These are phyloP conservation scores for Phaeophleospora eucalypticola DNA, from an alignment of 2,329 filamentous ascomycete genomes.

Conservation along the genomic window DNA sequence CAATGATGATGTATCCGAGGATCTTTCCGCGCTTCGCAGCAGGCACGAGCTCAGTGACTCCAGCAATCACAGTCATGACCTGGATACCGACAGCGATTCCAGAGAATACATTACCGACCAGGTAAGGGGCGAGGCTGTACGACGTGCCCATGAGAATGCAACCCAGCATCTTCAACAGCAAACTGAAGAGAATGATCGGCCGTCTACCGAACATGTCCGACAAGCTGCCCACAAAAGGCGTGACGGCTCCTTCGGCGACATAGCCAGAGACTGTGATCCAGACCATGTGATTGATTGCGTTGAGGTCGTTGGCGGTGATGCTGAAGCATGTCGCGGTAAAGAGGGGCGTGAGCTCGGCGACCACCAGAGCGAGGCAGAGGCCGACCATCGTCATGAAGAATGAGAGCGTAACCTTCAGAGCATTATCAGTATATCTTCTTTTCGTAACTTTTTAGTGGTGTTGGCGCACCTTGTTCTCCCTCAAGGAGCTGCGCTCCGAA, in stretches of 20 bases:
- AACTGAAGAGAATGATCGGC: constrained; percentile 9
- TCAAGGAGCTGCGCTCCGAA: not conserved
- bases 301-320: constrained; percentile 12
- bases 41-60: constrained; percentile 62
- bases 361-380: constrained; percentile 13
- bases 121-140: constrained; percentile 12
- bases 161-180: constrained; percentile 11
- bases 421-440: too few relatives aligned
- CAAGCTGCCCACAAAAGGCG: constrained; percentile 13
- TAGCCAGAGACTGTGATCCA: constrained; percentile 17
- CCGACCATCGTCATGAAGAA: constrained; percentile 21
- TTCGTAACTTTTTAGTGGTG: constrained; percentile 2
- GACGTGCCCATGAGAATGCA: constrained; percentile 15
- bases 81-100: constrained; percentile 11
- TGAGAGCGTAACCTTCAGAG: constrained; percentile 8
- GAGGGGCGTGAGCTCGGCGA: constrained; percentile 19
- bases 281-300: constrained; percentile 16
- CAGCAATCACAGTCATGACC: constrained; percentile 46
- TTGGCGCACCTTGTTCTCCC: constrained; percentile 12
- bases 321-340: constrained; percentile 19
- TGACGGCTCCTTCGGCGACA: constrained; percentile 17
- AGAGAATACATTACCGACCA: constrained; percentile 7
- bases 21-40: constrained; percentile 60
- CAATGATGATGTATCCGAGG: constrained; percentile 55
- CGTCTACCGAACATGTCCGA: constrained; percentile 15